Conservation (phyloP, 208 protist genomes). For the Acanthamoeba lugdunensis region DNA sequence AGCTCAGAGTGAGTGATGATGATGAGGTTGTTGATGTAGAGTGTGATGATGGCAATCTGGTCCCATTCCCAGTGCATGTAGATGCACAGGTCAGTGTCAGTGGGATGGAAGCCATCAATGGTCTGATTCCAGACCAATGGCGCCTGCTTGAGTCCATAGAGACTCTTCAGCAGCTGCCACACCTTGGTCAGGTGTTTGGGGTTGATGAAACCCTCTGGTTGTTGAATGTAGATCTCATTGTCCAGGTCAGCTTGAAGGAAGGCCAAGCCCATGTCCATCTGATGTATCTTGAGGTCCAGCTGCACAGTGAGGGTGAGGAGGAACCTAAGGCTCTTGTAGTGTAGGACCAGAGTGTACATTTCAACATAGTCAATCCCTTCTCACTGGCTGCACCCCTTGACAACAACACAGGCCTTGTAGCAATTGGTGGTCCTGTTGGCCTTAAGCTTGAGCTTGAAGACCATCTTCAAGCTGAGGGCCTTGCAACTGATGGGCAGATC, state of each 20-base stretch:
- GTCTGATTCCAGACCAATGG: background rate
- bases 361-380: background rate
- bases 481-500: background rate
- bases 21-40: background rate
- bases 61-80: background rate
- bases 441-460: background rate
- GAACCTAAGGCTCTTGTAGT: background rate
- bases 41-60: background rate
- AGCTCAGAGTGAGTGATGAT: background rate
- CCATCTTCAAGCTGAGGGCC: background rate
- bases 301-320: background rate
- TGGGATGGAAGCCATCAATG: background rate
- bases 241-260: background rate
- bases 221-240: slow-evolving; percentile 3
- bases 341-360: background rate
- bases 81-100: background rate
- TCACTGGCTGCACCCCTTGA: background rate
- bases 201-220: slow-evolving; percentile 30
- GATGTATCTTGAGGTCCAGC: background rate
- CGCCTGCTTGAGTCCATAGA: slow-evolving; percentile 34
- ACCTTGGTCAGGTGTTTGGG: background rate
- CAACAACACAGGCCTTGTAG: background rate
- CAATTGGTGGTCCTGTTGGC: background rate
- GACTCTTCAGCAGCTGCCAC: background rate
- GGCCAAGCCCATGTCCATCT: slow-evolving; percentile 35